These are phyloP conservation scores for Rhipidocladum racemiflorum DNA, from an alignment of 176 grass and related monocot genomes.

Conservation along the genomic window DNA sequence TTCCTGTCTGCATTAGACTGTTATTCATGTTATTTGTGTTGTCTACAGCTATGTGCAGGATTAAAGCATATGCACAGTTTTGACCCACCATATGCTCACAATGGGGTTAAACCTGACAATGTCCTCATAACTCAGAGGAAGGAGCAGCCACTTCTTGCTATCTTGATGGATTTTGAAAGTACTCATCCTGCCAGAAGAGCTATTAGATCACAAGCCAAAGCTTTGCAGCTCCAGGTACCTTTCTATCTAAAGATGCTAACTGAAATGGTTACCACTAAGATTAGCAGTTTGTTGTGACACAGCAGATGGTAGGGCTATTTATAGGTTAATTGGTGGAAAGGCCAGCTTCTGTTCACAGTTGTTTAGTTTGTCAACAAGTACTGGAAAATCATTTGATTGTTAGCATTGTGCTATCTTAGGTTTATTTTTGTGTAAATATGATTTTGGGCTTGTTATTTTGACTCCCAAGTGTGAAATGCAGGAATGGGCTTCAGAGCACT, in stretches of 20 bases:
- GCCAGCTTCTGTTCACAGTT: not conserved
- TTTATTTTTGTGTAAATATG: not conserved
- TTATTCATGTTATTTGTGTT: conserved; percentile 17
- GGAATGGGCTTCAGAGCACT: conserved; percentile 89
- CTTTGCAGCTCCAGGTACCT: conserved; percentile 74
- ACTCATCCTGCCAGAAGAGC: conserved; percentile 62
- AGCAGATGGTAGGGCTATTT: not conserved
- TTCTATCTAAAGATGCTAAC: not conserved
- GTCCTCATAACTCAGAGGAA: conserved; percentile 73
- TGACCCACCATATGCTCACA: conserved; percentile 81
- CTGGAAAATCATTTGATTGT: not conserved
- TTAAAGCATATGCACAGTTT: conserved; percentile 90
- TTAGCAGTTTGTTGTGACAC: conserved; percentile 1
- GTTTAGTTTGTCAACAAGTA: conserved; percentile 7
- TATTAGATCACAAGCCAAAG: conserved; percentile 60
- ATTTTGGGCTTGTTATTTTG: conserved; percentile 2
- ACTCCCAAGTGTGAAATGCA: conserved; percentile 15
- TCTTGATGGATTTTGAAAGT: conserved; percentile 93
- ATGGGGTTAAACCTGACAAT: conserved; percentile 82
- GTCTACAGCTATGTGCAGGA: conserved; percentile 72
- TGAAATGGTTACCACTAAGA: not conserved
- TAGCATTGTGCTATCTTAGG: not conserved
- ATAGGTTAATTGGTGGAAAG: not conserved
- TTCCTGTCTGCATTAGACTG: not conserved
- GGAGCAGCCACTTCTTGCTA: conserved; percentile 56